Evolutionary conservation across 108 stramenopile species (phyloP).

Genomic region (Stephanodiscus minutulus): DNA sequence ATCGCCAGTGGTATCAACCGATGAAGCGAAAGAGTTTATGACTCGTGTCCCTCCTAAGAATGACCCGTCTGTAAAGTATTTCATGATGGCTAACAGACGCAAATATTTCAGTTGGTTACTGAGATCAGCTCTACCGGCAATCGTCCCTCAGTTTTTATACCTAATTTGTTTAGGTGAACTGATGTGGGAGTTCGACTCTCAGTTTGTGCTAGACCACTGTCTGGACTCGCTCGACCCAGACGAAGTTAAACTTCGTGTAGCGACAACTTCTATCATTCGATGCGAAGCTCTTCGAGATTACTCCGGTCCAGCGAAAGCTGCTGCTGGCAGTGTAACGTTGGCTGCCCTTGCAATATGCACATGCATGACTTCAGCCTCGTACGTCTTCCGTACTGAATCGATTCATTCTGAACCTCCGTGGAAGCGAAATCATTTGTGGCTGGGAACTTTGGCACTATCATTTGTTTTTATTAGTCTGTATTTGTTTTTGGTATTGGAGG

Average conservation of each 20-base stretch:
- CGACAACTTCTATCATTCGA: constrained; percentile 50
- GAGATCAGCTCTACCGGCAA: constrained; percentile 63
- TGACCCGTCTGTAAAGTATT: constrained; percentile 67
- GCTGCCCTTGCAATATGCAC: constrained; percentile 65
- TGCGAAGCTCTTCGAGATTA: constrained; percentile 67
- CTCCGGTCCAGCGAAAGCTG: constrained; percentile 54
- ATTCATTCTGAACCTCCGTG: constrained; percentile 63
- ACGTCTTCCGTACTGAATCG: constrained; percentile 62
- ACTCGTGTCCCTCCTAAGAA: constrained; percentile 81
- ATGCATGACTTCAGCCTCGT: constrained; percentile 63
- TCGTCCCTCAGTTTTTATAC: constrained; percentile 68
- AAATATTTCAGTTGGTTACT: constrained; percentile 48
- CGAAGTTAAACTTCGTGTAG: background rate
- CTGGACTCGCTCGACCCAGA: constrained; percentile 3
- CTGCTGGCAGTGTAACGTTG: constrained; percentile 59
- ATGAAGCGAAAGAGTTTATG: constrained; percentile 67
- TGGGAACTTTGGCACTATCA: constrained; percentile 27
- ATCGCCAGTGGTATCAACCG: constrained; percentile 47
- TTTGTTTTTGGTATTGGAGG: constrained; percentile 42
- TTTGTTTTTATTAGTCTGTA: constrained; percentile 52
- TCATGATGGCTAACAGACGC: constrained; percentile 55
- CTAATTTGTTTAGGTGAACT: constrained; percentile 61
- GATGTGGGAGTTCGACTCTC: constrained; percentile 43
- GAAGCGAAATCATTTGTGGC: constrained; percentile 68
- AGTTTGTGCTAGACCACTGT: constrained; percentile 34